A percentile compares a stretch with the other conserved stretches of the same genome.
These are phyloP conservation scores for Cicer bijugum DNA, from an alignment of 306 rosid genomes.

Conservation along the genomic window DNA sequence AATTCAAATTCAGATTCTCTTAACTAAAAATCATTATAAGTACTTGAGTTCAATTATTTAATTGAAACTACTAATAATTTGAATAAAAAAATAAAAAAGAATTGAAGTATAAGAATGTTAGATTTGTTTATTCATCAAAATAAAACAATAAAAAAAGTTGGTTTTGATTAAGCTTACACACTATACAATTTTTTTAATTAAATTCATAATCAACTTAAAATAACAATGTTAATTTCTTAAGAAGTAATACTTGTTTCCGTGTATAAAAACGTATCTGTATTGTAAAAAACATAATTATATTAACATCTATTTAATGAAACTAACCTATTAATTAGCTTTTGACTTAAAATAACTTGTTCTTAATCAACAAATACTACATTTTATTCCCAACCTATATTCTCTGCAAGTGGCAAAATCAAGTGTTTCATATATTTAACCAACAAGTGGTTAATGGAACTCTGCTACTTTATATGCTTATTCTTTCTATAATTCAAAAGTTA, in stretches of 20 bases:
- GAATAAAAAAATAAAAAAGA: no score
- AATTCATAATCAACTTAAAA: no score
- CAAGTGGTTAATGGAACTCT: constrained; percentile 2
- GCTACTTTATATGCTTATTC: constrained; percentile 5
- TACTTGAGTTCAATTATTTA: no score
- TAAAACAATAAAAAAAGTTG: no score
- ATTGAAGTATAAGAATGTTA: constrained; percentile 28
- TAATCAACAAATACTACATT: constrained; percentile 1
- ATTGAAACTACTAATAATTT: no score
- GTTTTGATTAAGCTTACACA: no score
- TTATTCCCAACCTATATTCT: not conserved
- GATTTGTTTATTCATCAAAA: not conserved
- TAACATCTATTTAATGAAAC: not conserved
- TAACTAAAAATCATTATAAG: no score
- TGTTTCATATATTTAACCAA: constrained; percentile 27
- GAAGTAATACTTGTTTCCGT: no score
- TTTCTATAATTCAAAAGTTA: not conserved
- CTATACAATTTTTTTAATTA: no score
- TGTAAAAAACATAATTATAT: not conserved
- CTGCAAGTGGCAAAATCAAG: constrained; percentile 9
- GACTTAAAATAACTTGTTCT: constrained; percentile 15
- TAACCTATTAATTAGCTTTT: not conserved
- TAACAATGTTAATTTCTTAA: no score
- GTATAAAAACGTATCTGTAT: no score
- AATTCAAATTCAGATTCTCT: no score